Percentiles rank a stretch among this genome's conserved stretches.
Evolutionary conservation across 192 early-diverging fungal species (phyloP).

Genomic region (Coemansia biformis): DNA sequence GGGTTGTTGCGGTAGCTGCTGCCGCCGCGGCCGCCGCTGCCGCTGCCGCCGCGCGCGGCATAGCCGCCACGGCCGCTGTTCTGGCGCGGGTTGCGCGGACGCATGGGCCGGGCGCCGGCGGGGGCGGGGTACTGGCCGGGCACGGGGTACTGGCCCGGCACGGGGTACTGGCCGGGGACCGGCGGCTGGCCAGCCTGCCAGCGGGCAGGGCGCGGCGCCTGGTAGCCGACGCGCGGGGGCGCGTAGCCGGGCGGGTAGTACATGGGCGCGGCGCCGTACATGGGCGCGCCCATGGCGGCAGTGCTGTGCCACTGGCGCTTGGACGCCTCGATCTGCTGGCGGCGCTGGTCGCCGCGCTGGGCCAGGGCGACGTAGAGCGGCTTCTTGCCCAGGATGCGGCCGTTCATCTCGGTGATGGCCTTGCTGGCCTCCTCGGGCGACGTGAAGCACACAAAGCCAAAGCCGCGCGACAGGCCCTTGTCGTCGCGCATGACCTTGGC

Average conservation of each 20-base stretch:
- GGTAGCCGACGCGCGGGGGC: constrained; percentile 51
- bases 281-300: constrained; percentile 39
- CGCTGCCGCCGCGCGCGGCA: constrained; percentile 50
- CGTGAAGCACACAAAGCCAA: constrained; percentile 99
- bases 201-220: constrained; percentile 52
- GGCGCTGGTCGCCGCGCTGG: constrained; percentile 95
- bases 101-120: constrained; percentile 34
- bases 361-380: constrained; percentile 98
- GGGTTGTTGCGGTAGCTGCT: constrained; percentile 48
- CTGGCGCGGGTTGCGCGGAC: constrained; percentile 51
- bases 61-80: constrained; percentile 47
- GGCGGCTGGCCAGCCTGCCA: constrained; percentile 53
- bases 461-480: constrained; percentile 79
- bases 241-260: constrained; percentile 57
- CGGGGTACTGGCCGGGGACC: constrained; percentile 47
- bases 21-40: constrained; percentile 47
- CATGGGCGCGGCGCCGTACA: constrained; percentile 55
- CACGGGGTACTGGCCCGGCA: constrained; percentile 46
- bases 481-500: constrained; percentile 99
- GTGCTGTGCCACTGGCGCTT: constrained; percentile 75
- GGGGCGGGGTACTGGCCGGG: constrained; percentile 44
- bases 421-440: constrained; percentile 97
- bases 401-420: constrained; percentile 99
- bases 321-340: constrained; percentile 93
- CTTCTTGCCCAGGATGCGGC: constrained; percentile 88